Evolutionary conservation across 106 monocot genomes (phyloP).

Genomic region (Amphibolis antarctica): DNA sequence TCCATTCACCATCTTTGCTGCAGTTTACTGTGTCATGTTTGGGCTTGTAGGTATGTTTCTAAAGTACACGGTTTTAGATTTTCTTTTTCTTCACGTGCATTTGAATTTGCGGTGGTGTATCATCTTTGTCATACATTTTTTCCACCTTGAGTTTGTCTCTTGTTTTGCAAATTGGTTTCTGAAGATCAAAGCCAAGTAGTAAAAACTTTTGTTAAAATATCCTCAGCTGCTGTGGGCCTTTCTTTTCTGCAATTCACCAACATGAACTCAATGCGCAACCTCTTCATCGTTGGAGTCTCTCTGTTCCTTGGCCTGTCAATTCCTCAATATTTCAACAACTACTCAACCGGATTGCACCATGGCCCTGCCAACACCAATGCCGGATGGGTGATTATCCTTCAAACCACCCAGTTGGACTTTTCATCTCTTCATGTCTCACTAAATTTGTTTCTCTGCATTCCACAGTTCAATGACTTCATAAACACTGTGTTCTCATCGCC

Average conservation of each 20-base stretch:
- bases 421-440: neutral
- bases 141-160: too few species aligned
- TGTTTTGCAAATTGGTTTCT: neutral
- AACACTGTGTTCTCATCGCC: conserved; percentile 95
- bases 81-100: too few species aligned
- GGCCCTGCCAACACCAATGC: conserved; percentile 77
- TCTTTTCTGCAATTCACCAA: conserved; percentile 99
- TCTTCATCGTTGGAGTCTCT: conserved; percentile 80
- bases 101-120: too few species aligned
- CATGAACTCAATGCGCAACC: conserved; percentile 99
- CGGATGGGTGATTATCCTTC: conserved; percentile 51
- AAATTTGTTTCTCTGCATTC: neutral
- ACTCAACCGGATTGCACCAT: conserved; percentile 28
- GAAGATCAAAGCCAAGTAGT: neutral
- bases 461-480: conserved; percentile 91
- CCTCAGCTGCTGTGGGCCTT: conserved; percentile 80
- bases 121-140: too few species aligned
- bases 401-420: too few species aligned
- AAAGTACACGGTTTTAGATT: neutral
- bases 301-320: conserved; percentile 86
- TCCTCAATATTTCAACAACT: conserved; percentile 80
- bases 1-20: conserved; percentile 88
- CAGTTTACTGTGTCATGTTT: conserved; percentile 77
- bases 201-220: too few species aligned
- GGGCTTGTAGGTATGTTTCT: conserved; percentile 66